A percentile compares a stretch with the other conserved stretches of the same genome.
Conservation (phyloP, 2,329 filamentous ascomycete species). For the Aspergillus amoenus region DNA sequence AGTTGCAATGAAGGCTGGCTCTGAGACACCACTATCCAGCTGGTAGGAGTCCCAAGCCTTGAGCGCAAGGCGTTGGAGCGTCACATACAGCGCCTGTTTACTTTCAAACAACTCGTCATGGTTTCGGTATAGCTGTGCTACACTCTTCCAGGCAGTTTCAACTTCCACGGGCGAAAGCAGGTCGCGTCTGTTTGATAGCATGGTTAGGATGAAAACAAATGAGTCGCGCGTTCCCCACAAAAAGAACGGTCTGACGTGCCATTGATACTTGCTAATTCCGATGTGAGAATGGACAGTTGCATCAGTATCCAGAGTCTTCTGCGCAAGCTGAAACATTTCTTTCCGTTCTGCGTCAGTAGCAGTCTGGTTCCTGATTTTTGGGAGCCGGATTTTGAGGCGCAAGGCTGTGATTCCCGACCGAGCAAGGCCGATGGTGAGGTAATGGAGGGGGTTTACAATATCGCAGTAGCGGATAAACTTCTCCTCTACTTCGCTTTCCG, state of each 20-base stretch:
- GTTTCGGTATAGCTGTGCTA: constrained; percentile 43
- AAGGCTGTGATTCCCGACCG: constrained; percentile 44
- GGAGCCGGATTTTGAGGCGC: constrained; percentile 45
- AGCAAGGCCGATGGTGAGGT: constrained; percentile 44
- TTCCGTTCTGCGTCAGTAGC: not conserved
- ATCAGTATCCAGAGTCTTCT: constrained; percentile 21
- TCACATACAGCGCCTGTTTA: not conserved
- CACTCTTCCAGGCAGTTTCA: constrained; percentile 42
- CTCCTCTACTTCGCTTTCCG: constrained; percentile 33
- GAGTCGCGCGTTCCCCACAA: constrained; percentile 47
- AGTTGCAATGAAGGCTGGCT: not conserved
- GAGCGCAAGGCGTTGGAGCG: not conserved
- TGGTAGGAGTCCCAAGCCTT: not conserved
- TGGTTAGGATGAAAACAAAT: constrained; percentile 27
- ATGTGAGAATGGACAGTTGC: constrained; percentile 39
- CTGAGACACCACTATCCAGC: not conserved
- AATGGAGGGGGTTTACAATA: constrained; percentile 38
- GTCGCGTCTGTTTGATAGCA: not conserved
- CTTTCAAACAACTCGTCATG: constrained; percentile 42
- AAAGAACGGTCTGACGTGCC: constrained; percentile 48
- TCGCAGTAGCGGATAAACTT: constrained; percentile 37
- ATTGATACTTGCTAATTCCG: constrained; percentile 38
- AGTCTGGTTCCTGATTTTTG: constrained; percentile 19
- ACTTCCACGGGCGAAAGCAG: constrained; percentile 18
- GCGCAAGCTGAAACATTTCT: not conserved